Percentiles rank a stretch among this genome's conserved stretches.
Evolutionary conservation across 2,329 filamentous ascomycete species (phyloP).

Genomic region (Diaporthe amygdali): DNA sequence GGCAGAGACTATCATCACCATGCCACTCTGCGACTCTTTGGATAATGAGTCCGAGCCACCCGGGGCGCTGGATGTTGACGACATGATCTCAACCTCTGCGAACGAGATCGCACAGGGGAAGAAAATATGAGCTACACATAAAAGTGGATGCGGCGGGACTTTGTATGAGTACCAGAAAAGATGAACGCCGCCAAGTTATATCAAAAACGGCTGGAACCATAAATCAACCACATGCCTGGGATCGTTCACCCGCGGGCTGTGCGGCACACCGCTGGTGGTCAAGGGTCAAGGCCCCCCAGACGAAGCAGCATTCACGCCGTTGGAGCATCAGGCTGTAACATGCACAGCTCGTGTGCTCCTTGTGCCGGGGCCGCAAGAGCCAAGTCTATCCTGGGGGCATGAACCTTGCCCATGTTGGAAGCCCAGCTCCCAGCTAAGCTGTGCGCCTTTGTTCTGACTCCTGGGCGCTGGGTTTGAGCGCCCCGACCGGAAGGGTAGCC

Average conservation of each 20-base stretch:
- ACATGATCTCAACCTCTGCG: constrained; percentile 3
- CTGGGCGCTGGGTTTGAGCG: neutral
- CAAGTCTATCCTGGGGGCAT: neutral
- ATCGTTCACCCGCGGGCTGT: neutral
- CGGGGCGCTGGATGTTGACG: neutral
- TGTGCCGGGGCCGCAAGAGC: neutral
- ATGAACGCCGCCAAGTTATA: constrained; percentile 7
- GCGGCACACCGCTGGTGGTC: neutral
- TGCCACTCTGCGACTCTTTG: neutral
- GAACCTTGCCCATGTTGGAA: neutral
- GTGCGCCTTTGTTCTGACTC: constrained; percentile 9
- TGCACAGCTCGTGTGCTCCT: neutral
- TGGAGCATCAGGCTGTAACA: neutral
- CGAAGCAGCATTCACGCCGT: neutral
- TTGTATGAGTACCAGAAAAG: neutral
- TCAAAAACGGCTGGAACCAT: neutral
- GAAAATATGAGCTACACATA: neutral
- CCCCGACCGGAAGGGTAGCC: neutral
- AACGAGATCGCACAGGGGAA: neutral
- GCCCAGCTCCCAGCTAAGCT: neutral
- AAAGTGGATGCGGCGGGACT: neutral
- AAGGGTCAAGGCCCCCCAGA: neutral
- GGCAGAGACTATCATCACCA: neutral
- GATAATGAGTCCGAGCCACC: neutral
- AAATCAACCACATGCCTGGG: neutral